phyloP scores from a whole-genome alignment of 495 filamentous ascomycete genomes.

The Mytilinidion resinicola region DNA sequence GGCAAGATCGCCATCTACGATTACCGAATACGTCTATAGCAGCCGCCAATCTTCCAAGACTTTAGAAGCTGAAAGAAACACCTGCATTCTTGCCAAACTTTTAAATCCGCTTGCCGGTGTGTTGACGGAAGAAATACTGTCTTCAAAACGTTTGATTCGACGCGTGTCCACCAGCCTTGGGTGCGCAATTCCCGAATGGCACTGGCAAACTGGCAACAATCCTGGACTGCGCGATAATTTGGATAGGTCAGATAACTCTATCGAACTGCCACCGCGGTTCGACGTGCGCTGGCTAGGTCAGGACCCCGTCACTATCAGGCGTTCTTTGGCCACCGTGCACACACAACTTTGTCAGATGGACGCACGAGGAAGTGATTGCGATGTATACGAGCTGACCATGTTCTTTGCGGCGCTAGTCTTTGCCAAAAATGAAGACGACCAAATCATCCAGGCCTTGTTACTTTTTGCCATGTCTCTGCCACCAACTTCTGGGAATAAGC shows the following conservation, averaged over 20 bases:
- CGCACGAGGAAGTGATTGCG: not conserved
- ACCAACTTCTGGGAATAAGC: not conserved
- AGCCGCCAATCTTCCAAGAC: no score
- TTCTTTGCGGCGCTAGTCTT: not conserved
- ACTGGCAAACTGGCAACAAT: not conserved
- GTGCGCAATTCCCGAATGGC: not conserved
- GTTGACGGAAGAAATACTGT: no score
- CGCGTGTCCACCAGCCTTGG: not conserved
- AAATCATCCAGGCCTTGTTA: not conserved
- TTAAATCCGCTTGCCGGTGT: no score
- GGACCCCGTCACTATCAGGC: not conserved
- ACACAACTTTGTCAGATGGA: not conserved
- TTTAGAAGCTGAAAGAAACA: no score
- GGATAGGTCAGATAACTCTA: not conserved
- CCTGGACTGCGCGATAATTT: not conserved
- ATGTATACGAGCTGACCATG: not conserved
- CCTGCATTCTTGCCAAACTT: no score
- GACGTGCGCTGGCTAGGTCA: not conserved
- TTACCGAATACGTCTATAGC: no score
- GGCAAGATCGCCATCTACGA: no score
- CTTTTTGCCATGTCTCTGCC: not conserved
- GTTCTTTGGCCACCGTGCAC: not conserved
- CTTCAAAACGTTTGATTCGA: not conserved
- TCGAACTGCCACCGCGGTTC: not conserved
- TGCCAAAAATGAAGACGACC: not conserved